Evolutionary conservation across 2,329 filamentous ascomycete genomes (phyloP).

Genomic region (Fusarium agapanthi): DNA sequence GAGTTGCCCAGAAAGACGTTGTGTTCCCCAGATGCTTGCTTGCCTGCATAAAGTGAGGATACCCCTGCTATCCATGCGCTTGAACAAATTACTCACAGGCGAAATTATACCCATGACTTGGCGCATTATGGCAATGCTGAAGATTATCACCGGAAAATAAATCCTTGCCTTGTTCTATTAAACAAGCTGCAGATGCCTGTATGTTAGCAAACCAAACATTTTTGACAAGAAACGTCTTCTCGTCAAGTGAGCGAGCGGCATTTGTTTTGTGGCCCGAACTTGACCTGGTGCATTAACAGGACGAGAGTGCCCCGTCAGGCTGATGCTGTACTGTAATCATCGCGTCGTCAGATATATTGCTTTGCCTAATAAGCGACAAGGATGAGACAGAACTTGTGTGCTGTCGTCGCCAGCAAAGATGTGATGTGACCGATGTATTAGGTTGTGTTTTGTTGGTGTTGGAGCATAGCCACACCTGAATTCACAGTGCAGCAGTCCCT

Average conservation of each 20-base stretch:
- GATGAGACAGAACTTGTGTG: not conserved
- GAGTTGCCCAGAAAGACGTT: not conserved
- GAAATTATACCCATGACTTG: slow-evolving; percentile 9
- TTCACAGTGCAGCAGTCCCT: not conserved
- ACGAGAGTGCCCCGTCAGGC: not conserved
- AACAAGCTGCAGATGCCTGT: not conserved
- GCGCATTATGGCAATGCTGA: not conserved
- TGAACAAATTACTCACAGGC: slow-evolving; percentile 4
- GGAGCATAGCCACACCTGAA: not conserved
- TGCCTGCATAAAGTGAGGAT: slow-evolving; percentile 19
- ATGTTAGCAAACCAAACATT: not conserved
- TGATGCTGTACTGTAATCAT: not conserved
- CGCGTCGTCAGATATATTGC: not conserved
- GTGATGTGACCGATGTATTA: not conserved
- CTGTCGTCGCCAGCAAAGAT: not conserved
- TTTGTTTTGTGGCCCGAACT: not conserved
- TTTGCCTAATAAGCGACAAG: not conserved
- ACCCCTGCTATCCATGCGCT: slow-evolving; percentile 12
- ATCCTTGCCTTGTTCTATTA: slow-evolving; percentile 3
- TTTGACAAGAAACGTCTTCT: not conserved
- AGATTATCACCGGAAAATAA: not conserved
- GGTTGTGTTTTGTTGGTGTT: not conserved
- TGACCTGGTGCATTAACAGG: not conserved
- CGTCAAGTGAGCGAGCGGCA: not conserved
- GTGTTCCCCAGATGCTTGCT: slow-evolving; percentile 8